Conservation (phyloP, 2,329 filamentous ascomycete genomes). For the Hypoxylon sp. region DNA sequence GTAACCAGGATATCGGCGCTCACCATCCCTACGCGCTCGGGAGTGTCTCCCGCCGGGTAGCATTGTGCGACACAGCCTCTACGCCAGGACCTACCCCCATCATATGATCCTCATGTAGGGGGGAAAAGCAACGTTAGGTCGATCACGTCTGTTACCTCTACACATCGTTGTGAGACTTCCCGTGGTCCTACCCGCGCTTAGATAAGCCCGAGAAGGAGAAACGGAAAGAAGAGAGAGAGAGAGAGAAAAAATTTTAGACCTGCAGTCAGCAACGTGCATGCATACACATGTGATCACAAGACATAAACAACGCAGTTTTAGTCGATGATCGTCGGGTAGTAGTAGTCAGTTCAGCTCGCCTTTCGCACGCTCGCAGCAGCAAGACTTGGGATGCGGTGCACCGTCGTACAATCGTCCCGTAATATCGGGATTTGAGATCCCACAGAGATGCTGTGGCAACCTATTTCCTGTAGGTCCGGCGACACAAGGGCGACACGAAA, state of each 20-base stretch:
- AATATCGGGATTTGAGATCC: conserved; percentile 26
- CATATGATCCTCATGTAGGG: conserved; percentile 20
- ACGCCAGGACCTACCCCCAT: conserved; percentile 8
- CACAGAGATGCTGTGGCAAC: conserved; percentile 25
- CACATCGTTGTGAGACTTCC: conserved; percentile 1
- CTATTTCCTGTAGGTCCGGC: conserved; percentile 21
- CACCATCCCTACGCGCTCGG: conserved; percentile 7
- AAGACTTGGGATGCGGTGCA: conserved; percentile 19
- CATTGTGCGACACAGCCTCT: conserved; percentile 17
- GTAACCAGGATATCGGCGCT: conserved; percentile 13
- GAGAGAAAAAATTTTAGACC: conserved; percentile 17
- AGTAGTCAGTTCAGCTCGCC: conserved; percentile 24
- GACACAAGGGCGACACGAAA: conserved; percentile 30
- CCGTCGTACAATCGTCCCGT: conserved; percentile 30
- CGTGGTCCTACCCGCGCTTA: conserved; percentile 33
- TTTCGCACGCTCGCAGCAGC: conserved; percentile 9
- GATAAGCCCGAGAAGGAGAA: conserved; percentile 32
- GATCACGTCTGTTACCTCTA: conserved; percentile 24
- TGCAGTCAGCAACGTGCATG: conserved; percentile 46
- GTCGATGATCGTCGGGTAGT: conserved; percentile 26
- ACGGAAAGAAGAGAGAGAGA: background rate
- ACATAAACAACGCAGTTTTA: conserved; percentile 36
- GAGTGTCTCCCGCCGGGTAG: conserved; percentile 19
- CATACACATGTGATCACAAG: conserved; percentile 45
- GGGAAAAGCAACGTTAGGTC: conserved; percentile 1